Evolutionary conservation across 768 basidiomycete genomes (phyloP), one percentile per base, ranked within the genome.

Genomic region (Mycena belliarum): DNA sequence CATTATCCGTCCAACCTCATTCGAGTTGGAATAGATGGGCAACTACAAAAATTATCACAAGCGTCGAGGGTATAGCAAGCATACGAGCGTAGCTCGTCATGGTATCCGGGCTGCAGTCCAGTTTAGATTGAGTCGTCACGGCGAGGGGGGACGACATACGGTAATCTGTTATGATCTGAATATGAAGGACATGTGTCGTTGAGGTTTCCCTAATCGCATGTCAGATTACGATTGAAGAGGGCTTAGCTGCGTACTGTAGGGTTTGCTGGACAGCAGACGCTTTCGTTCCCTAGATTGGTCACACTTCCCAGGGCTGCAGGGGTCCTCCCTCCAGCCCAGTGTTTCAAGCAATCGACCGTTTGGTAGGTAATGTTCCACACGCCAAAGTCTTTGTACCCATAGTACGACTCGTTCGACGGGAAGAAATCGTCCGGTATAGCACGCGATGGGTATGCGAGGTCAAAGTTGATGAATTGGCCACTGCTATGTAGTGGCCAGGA

Each of bases 341-440:
- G 69, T 4, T 75, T 58, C 2, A 79, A 54, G 65, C 91, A 93
- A 28, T 84, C 72, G 11, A 92, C 83, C 26, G 73, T 76, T 63
- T 84, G 72, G 68, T 93, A 93, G 18, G 79, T 85, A 65, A 91
- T 76, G 65, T 92, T 91, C 91, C 92, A 94, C 20, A 93, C 84
- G 48, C 92, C 90, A 75, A 93, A 93, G 66, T 93, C 92, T 52
- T 69, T 78, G 63, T 80, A 79, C 45, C 90, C 91, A 67, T 93
- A 93, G 11, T 83, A 65, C 6, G 84, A 67, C 59, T 71, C 76
- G 65, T 93, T 77, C 6, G 86, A 88, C 0, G 91, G 92, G 68
- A 91, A 93, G 65, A 91, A 94, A 63, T 82, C 75, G 45, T 75
- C 70, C 28, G 89, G 81, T 55, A 93, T 90, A 18, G 88, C 83